phyloP scores from a whole-genome alignment of 2,329 filamentous ascomycete species.

The Aspergillus udagawae region DNA sequence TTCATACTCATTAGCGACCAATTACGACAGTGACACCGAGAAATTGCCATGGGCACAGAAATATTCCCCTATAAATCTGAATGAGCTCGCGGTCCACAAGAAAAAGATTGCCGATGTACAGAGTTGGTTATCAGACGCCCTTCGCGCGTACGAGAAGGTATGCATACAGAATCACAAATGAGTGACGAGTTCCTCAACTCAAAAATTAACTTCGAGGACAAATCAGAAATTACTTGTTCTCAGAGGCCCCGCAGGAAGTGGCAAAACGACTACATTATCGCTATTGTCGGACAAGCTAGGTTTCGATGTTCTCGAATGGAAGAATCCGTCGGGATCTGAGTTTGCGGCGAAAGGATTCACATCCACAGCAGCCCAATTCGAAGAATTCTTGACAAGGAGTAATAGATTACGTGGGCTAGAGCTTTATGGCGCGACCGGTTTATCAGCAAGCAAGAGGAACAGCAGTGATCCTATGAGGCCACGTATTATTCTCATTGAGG shows the following conservation, averaged over 20 bases:
- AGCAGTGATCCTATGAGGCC: slow-evolving; percentile 24
- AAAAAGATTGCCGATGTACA: slow-evolving; percentile 86
- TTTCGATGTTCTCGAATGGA: slow-evolving; percentile 82
- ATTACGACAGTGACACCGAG: slow-evolving; percentile 51
- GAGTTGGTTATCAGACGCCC: slow-evolving; percentile 73
- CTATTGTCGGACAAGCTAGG: slow-evolving; percentile 74
- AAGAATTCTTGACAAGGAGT: slow-evolving; percentile 82
- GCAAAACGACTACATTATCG: slow-evolving; percentile 83
- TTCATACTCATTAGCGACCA: slow-evolving; percentile 8
- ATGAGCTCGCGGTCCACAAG: slow-evolving; percentile 91
- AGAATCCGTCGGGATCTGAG: slow-evolving; percentile 67
- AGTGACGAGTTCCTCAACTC: background rate
- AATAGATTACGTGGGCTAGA: slow-evolving; percentile 74
- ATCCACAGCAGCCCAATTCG: slow-evolving; percentile 76
- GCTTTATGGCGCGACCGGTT: slow-evolving; percentile 22
- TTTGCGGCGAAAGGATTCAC: slow-evolving; percentile 59
- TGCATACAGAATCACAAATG: slow-evolving; percentile 10
- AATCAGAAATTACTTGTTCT: slow-evolving; percentile 71
- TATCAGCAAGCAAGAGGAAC: background rate
- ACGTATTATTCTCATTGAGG: slow-evolving; percentile 69
- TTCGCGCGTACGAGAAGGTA: slow-evolving; percentile 52
- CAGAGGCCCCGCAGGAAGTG: slow-evolving; percentile 85
- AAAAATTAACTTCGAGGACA: slow-evolving; percentile 13
- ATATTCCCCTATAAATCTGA: slow-evolving; percentile 69
- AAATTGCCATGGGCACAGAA: slow-evolving; percentile 80